These are phyloP conservation scores for Tripterygium wilfordii DNA, from an alignment of 177 flowering plant species.

Conservation along the genomic window DNA sequence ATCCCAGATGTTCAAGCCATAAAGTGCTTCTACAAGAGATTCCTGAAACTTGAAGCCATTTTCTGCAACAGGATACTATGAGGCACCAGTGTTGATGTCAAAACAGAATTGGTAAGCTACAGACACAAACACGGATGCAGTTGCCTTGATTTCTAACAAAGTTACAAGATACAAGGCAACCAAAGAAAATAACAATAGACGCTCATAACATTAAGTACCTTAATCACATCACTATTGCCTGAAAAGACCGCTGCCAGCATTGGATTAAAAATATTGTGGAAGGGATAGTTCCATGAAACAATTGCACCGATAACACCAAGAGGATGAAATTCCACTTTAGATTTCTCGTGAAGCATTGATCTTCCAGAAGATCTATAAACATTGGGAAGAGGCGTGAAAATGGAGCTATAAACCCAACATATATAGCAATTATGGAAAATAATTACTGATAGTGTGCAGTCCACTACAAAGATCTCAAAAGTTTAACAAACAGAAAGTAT, in stretches of 20 bases:
- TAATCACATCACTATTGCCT: constrained; percentile 84
- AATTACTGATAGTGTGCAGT: too few relatives aligned
- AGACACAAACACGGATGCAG: constrained; percentile 1
- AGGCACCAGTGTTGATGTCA: too few relatives aligned
- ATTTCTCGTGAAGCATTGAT: constrained; percentile 84
- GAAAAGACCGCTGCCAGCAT: constrained; percentile 96
- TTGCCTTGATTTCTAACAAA: neutral
- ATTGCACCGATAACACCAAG: constrained; percentile 96
- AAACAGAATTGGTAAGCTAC: too few relatives aligned
- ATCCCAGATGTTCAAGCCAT: constrained; percentile 85
- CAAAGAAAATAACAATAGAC: too few relatives aligned
- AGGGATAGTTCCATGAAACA: constrained; percentile 98
- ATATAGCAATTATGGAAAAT: too few relatives aligned
- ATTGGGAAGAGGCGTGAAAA: too few relatives aligned
- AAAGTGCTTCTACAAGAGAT: constrained; percentile 77
- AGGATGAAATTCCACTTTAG: constrained; percentile 91
- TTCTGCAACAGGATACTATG: constrained; percentile 86
- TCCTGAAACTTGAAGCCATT: constrained; percentile 86
- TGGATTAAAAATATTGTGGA: constrained; percentile 91
- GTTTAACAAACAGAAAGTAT: too few relatives aligned
- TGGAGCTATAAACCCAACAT: too few relatives aligned
- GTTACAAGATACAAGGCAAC: neutral
- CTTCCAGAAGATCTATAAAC: constrained; percentile 73
- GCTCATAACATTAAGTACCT: constrained; percentile 51
- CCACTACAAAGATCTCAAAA: too few relatives aligned